Base-by-base conservation (phyloP, 495 filamentous ascomycete species). In the Sordaria brevicollis region DNA sequence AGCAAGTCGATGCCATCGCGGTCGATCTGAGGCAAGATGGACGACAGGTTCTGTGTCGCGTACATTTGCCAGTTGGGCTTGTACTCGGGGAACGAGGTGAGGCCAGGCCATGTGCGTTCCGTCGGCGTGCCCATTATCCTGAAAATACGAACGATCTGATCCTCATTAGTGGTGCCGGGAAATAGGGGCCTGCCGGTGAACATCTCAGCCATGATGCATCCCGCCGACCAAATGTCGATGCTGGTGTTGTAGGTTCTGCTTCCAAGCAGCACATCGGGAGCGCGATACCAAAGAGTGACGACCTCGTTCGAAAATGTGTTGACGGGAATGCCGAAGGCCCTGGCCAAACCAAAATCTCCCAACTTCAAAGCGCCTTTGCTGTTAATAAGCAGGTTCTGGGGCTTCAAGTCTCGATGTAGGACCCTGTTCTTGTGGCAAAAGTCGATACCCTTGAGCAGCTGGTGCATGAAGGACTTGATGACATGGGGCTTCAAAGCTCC, bases 241-340 rank as follows among this genome's bases (percentile, higher is more conserved):
- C 91, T 94, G 31, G 94, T 97, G 80, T 96, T 97, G 80, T 97
- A 97, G 39, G 94, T 97, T 70, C 94, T 83, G 71, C 89, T 92
- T 65, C 94, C 94, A 41, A 97, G 88, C 35, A 97, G 87, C 38
- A 97, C 94, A 73, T 97, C 94, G 1, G 94, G 94, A 0, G 94
- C 94, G 21, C 94, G 91, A 79, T 97, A 97, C 94, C 94, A 97
- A 43, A 97, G 86, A 2, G 94, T 97, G 35, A 98, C 94, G 35
- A 98, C 94, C 77, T 98, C 94, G 79, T 98, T 98, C 67, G 92
- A 95, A 84, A 98, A 98, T 13, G 94, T 98, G 78, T 98, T 98
- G 74, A 98, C 94, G 0, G 94, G 94, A 76, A 98, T 98, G 67
- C 94, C 94, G 73, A 98, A 98, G 0, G 94, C 94, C 21, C 94